Base-by-base conservation (phyloP, 2,329 filamentous ascomycete genomes). In the Aspergillus ibericus region DNA sequence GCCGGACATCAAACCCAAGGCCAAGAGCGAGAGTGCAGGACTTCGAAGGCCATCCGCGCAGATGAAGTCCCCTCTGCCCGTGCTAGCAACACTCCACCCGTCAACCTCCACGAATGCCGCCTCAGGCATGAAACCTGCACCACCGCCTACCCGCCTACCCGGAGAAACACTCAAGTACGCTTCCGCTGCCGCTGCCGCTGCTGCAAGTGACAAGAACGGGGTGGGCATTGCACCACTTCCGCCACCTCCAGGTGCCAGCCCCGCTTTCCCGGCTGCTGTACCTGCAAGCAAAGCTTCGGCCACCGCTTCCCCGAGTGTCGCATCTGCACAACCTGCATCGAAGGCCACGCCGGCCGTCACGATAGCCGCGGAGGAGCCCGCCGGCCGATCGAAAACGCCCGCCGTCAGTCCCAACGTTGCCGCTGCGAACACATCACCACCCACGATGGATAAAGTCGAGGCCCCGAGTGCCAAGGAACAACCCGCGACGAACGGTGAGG, bases 161-260 rank as follows among this genome's bases (percentile, higher is more conserved):
- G 92, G 92, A 49, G 93, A 98, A 74, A 91, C 90, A 1, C 82
- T 99, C 65, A 98, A 98, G 77, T 99, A 99, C 73, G 95, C 95
- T 46, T 98, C 95, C 36, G 95, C 95, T 0, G 95, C 95, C 0
- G 95, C 95, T 0, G 95, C 95, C 0, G 95, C 93, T 0, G 93
- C 95, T 1, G 92, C 93, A 47, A 92, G 87, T 74, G 92, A 96
- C 77, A 93, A 91, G 79, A 93, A 89, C 72, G 84, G 84, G 54
- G 89, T 98, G 29, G 95, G 95, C 25, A 97, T 99, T 70, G 88
- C 93, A 59, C 95, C 95, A 40, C 82, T 98, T 70, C 95, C 95
- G 56, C 93, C 95, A 62, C 95, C 95, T 68, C 92, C 92, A 27
- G 89, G 90, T 54, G 75, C 78, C 44, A 70, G 72, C 80, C 65